Evolutionary conservation across 1,284 basidiomycete genomes (phyloP).

Genomic region (Irpex rosettiformis): DNA sequence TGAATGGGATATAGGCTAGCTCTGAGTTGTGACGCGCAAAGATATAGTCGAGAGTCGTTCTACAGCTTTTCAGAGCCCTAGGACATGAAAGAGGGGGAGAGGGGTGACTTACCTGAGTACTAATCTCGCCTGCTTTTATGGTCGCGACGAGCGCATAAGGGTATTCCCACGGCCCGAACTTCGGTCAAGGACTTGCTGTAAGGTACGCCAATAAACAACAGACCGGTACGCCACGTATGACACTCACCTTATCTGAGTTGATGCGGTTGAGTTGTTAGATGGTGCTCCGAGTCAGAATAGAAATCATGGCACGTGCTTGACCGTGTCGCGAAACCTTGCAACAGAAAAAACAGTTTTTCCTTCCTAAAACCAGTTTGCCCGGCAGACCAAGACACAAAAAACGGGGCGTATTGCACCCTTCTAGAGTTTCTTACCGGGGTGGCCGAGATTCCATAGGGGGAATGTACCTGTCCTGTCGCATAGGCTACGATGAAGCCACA

Average conservation of each 20-base stretch:
- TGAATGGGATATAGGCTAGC: conserved; percentile 4
- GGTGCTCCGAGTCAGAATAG: background rate
- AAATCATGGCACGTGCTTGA: background rate
- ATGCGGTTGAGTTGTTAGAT: background rate
- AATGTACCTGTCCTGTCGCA: background rate
- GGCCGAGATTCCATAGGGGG: background rate
- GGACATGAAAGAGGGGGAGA: background rate
- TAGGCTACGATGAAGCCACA: background rate
- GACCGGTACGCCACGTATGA: background rate
- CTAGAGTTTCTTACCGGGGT: background rate
- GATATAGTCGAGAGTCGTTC: conserved; percentile 4
- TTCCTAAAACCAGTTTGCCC: background rate
- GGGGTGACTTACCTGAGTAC: background rate
- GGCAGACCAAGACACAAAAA: background rate
- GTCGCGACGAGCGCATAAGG: background rate
- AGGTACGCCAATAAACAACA: background rate
- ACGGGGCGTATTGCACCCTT: background rate
- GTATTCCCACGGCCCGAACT: background rate
- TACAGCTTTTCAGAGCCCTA: background rate
- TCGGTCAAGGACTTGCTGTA: background rate
- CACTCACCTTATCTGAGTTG: background rate
- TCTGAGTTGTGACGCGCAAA: conserved; percentile 8
- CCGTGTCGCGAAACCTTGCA: background rate
- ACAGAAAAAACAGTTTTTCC: background rate
- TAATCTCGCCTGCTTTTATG: background rate